These are phyloP conservation scores for Clavispora asparagi DNA, from an alignment of 805 yeast species.

Conservation along the genomic window DNA sequence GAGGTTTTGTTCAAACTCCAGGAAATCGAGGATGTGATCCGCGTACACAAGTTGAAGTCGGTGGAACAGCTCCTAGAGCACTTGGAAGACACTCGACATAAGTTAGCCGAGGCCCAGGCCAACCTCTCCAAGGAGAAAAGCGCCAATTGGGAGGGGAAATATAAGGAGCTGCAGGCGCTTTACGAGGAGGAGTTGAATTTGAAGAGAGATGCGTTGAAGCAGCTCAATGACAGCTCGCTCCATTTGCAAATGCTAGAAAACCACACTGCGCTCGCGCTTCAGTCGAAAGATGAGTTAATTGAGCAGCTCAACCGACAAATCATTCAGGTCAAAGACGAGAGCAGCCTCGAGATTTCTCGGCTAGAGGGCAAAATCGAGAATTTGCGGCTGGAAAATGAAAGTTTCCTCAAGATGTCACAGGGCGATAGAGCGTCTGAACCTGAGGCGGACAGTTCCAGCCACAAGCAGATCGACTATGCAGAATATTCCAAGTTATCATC, in stretches of 20 bases:
- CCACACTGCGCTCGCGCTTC: conserved; percentile 25
- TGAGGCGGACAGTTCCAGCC: conserved; percentile 13
- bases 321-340: conserved; percentile 30
- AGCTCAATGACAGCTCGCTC: conserved; percentile 26
- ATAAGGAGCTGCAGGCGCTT: conserved; percentile 19
- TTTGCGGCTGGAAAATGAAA: conserved; percentile 58
- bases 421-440: background rate
- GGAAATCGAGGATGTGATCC: conserved; percentile 36
- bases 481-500: conserved; percentile 38
- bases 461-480: conserved; percentile 29
- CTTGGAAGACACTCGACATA: conserved; percentile 11
- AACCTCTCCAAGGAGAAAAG: conserved; percentile 15
- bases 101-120: conserved; percentile 10
- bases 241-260: conserved; percentile 25
- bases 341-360: conserved; percentile 44
- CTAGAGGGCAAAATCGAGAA: conserved; percentile 69
- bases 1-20: conserved; percentile 24
- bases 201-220: conserved; percentile 16
- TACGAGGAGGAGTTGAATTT: conserved; percentile 20
- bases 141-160: conserved; percentile 21
- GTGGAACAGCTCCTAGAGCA: conserved; percentile 24
- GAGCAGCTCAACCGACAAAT: conserved; percentile 25
- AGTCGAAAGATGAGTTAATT: conserved; percentile 29
- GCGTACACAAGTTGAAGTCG: conserved; percentile 21
- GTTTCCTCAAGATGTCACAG: conserved; percentile 7